Evolutionary conservation across 1,284 basidiomycete genomes (phyloP), one percentile per base, ranked within the genome.

Genomic region (Tremellales sp.): DNA sequence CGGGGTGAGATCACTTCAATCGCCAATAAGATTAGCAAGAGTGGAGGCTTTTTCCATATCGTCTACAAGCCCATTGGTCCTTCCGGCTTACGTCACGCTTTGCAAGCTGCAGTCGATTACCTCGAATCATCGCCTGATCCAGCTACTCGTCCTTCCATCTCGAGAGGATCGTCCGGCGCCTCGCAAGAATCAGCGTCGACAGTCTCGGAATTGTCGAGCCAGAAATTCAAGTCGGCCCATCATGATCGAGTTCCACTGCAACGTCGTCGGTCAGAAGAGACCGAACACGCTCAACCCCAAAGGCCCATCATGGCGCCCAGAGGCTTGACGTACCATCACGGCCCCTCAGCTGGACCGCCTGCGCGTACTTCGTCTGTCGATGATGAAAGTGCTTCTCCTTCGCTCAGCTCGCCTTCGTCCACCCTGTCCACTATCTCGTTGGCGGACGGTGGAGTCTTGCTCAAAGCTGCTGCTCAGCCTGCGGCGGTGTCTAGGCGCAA

Each of bases 31-130:
- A 47, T 57, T 21, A 56, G 89, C 64, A 78, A 78, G 24, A 81
- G 83, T n/a, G 91, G 91, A 17, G 90, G 91, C 25, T 87, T 89
- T 70, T 88, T 86, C 68, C 82, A 88, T 13, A 78, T 91, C 33
- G 74, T 94, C 21, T 89, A 86, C 79, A 97, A 97, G 70, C 92
- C 92, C 3, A 84, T 84, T 24, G 90, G 91, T 1, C 92, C 91
- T 0, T 82, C 82, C 43, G 82, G 85, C 26, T 77, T 96, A 47
- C 80, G 84, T 29, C 68, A 79, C 13, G 80, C 84, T 4, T 76
- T 94, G 46, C 83, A 83, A 63, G 80, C 85, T n/a, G 84, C 84
- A 58, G 65, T 88, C 22, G 82, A 86, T 58, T 81, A 82, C 21
- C 71, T 84, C 15, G 68, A 72, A 17, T n/a, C 13, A 26, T 23